Conservation (phyloP, 306 rosid species). For the Citrullus amarus region DNA sequence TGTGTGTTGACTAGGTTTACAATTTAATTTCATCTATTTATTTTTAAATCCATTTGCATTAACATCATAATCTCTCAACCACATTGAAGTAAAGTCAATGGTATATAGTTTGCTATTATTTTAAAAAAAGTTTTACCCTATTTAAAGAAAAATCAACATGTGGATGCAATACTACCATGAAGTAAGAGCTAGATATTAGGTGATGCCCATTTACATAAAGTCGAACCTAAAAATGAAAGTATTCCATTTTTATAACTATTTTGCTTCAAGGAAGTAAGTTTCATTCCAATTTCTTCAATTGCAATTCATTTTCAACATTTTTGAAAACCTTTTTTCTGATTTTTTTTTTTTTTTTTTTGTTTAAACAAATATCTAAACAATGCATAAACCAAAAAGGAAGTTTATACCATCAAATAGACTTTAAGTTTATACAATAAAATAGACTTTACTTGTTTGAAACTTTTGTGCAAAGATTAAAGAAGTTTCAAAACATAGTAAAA, state of each 20-base stretch:
- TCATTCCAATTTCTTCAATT: background rate
- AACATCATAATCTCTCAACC: background rate
- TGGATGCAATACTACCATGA: background rate
- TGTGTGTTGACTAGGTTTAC: no score
- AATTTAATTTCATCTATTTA: no score
- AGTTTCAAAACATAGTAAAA: background rate
- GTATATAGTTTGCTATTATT: background rate
- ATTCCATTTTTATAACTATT: background rate
- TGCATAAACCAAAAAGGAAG: background rate
- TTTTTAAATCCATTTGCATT: background rate
- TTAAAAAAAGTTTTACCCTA: background rate
- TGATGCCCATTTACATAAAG: background rate
- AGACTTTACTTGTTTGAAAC: background rate
- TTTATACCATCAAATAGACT: background rate
- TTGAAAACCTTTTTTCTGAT: background rate
- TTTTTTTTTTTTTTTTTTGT: background rate
- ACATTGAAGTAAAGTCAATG: background rate
- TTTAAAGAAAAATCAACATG: background rate
- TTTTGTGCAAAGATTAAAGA: background rate
- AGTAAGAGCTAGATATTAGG: background rate
- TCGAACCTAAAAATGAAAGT: background rate
- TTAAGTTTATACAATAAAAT: no score
- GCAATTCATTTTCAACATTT: background rate
- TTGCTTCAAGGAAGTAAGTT: background rate
- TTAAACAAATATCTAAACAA: background rate